Base-by-base conservation (phyloP, 1,139 yeast species). In the Hansenula sp. region DNA sequence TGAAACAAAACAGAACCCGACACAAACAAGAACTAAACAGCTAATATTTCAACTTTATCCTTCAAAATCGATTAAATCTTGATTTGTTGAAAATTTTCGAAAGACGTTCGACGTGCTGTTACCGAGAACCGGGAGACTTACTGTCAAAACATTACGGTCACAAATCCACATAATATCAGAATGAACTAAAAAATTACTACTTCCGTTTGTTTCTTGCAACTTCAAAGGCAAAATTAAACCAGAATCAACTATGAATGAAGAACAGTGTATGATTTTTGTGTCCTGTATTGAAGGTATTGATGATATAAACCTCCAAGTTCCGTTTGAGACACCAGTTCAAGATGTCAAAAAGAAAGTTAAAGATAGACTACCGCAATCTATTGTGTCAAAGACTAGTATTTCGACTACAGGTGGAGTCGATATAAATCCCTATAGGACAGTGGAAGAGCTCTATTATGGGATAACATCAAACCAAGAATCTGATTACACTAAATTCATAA, bases 231-330 rank as follows among this genome's bases (percentile, higher is more conserved):
- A n/a, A n/a, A n/a, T n/a, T n/a, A n/a, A n/a, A n/a, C n/a, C n/a
- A 15, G 15, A 31, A 21, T 19, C 9, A 11, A 27, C 3, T 16
- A 25, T 17, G 17, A 29, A 11, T 28, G 13, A 31, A 13, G 38
- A 36, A 18, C 8, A 31, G 2, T 46, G 53, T 21, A 42, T 47
- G 0, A 50, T 61, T 5, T 60, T 54, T 41, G 50, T 60, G 19
- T 42, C 45, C 33, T 57, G 62, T 12, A 51, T 61, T 9, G 40
- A 50, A 0, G 65, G 65, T 0, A 27, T 61, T 12, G 43, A 48
- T 1, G 45, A 55, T 37, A 16, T 60, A 5, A 41, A 41, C 4
- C 36, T 56, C n/a, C 21, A 28, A 2, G 51, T 47, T 1, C 42
- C 51, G 0, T 21, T 38, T 7, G 33, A 38, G 1, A 32, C 40